These are phyloP conservation scores for Solanum habrochaites DNA, from an alignment of 257 asterid genomes.

Conservation along the genomic window DNA sequence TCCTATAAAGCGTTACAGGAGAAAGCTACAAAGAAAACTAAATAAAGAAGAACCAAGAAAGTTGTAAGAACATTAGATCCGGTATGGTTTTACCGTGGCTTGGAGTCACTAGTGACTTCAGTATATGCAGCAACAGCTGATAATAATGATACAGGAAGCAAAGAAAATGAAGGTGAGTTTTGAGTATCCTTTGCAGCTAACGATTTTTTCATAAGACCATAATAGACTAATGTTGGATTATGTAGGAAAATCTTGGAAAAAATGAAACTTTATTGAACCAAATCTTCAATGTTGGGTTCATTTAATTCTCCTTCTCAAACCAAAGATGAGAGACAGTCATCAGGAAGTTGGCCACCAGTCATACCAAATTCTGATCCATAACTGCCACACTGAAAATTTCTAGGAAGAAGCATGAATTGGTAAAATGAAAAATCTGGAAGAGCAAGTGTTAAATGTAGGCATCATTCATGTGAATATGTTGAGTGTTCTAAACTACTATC, in stretches of 20 bases:
- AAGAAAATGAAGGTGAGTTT: not conserved
- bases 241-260: not conserved
- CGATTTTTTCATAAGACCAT: not conserved
- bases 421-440: not conserved
- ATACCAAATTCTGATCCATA: not conserved
- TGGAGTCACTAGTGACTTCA: not conserved
- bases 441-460: not conserved
- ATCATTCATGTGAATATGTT: not conserved
- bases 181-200: not conserved
- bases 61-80: not conserved
- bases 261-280: not conserved
- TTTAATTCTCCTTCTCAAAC: not conserved
- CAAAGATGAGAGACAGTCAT: not conserved
- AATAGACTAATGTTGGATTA: not conserved
- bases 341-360: not conserved
- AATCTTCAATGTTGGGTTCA: not conserved
- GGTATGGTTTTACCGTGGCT: not conserved
- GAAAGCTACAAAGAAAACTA: not conserved
- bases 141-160: not conserved
- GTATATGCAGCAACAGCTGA: not conserved
- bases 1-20: not conserved
- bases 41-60: not conserved
- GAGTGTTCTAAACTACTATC: not conserved
- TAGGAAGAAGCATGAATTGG: not conserved
- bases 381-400: not conserved